Evolutionary conservation across 164 flowering plant genomes (phyloP).

Genomic region (Umbellularia californica): DNA sequence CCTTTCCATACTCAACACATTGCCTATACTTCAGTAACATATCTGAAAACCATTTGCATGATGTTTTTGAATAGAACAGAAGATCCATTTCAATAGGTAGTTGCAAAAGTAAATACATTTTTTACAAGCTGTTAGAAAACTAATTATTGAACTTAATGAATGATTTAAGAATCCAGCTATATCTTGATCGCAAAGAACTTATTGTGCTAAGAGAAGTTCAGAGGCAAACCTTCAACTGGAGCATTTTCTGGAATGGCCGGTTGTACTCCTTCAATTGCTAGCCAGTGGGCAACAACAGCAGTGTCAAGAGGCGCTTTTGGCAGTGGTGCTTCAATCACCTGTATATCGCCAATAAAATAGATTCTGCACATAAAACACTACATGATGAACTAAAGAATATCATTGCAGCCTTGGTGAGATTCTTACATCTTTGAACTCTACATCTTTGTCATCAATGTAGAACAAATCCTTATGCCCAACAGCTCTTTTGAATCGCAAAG

Average conservation of each 20-base stretch:
- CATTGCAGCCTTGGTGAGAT: neutral
- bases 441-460: slow-evolving; percentile 85
- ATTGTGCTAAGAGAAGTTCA: neutral
- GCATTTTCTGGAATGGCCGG: slow-evolving; percentile 98
- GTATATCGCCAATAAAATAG: slow-evolving; percentile 8
- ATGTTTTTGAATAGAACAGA: neutral
- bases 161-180: neutral
- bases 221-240: slow-evolving; percentile 58
- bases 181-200: neutral
- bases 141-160: no score
- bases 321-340: slow-evolving; percentile 94
- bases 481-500: slow-evolving; percentile 77
- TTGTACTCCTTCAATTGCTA: slow-evolving; percentile 97
- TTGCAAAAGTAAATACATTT: neutral
- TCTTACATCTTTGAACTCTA: slow-evolving; percentile 85
- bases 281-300: slow-evolving; percentile 77
- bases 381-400: neutral
- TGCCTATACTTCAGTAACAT: neutral
- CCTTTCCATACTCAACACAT: neutral
- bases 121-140: neutral
- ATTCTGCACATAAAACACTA: slow-evolving; percentile 1
- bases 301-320: slow-evolving; percentile 95
- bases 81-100: neutral
- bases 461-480: slow-evolving; percentile 80
- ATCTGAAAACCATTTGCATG: neutral